Conservation (phyloP, 495 filamentous ascomycete genomes). For the Patellaria atrata region DNA sequence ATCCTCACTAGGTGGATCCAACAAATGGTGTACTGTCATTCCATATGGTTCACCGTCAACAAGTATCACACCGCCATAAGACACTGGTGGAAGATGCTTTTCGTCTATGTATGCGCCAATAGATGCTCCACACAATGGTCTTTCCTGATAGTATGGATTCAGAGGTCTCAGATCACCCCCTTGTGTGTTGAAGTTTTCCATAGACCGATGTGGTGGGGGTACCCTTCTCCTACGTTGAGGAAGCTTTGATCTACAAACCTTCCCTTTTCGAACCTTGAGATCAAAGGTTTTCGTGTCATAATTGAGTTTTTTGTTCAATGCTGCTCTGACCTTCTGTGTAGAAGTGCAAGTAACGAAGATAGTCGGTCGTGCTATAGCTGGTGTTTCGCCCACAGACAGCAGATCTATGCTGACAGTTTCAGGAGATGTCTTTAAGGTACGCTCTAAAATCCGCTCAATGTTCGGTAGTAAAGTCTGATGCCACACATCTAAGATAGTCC, state of each 20-base stretch:
- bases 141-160: slow-evolving; percentile 55
- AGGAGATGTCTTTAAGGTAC: slow-evolving; percentile 24
- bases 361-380: slow-evolving; percentile 28
- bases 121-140: slow-evolving; percentile 72
- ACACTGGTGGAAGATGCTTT: slow-evolving; percentile 73
- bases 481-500: slow-evolving; percentile 25
- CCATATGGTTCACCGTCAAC: slow-evolving; percentile 74
- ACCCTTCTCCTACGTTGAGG: slow-evolving; percentile 9
- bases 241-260: slow-evolving; percentile 26
- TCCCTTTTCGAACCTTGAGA: slow-evolving; percentile 31
- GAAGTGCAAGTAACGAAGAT: slow-evolving; percentile 34
- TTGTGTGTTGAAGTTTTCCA: slow-evolving; percentile 15
- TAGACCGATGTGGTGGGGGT: slow-evolving; percentile 19
- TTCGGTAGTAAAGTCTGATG: slow-evolving; percentile 23
- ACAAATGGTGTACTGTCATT: slow-evolving; percentile 92
- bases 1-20: slow-evolving; percentile 63
- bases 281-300: slow-evolving; percentile 28
- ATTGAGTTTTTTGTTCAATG: slow-evolving; percentile 25
- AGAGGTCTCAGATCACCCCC: slow-evolving; percentile 18
- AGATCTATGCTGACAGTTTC: slow-evolving; percentile 32
- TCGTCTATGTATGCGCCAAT: slow-evolving; percentile 82
- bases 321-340: slow-evolving; percentile 25
- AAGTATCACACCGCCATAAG: slow-evolving; percentile 73
- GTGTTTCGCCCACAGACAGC: slow-evolving; percentile 29
- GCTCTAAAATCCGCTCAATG: slow-evolving; percentile 28